Evolutionary conservation across 2,329 filamentous ascomycete genomes (phyloP).

Genomic region (Ophiostoma sp.): DNA sequence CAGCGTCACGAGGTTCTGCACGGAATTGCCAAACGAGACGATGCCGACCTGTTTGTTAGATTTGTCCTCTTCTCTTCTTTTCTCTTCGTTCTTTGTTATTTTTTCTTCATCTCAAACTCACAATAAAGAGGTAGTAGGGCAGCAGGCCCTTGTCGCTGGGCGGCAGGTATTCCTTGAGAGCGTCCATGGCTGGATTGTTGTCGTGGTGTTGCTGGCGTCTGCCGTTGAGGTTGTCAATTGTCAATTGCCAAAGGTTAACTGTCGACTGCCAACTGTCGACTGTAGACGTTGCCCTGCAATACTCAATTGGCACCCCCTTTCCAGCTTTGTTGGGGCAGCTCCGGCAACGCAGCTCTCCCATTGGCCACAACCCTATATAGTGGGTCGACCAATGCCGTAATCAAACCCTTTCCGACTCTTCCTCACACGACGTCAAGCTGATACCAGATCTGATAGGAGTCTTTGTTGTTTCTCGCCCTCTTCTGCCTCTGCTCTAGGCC

Average conservation of each 20-base stretch:
- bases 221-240: not conserved
- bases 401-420: not conserved
- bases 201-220: not conserved
- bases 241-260: not conserved
- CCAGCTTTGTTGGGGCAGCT: conserved; percentile 6
- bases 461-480: not conserved
- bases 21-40: conserved; percentile 74
- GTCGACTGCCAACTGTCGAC: not conserved
- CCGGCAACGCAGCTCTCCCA: not conserved
- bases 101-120: conserved; percentile 33
- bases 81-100: not conserved
- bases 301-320: not conserved
- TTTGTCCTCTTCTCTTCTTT: not conserved
- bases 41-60: conserved; percentile 61
- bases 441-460: not conserved
- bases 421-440: not conserved
- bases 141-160: conserved; percentile 50
- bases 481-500: not conserved
- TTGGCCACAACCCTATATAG: conserved; percentile 3
- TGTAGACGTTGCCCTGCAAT: not conserved
- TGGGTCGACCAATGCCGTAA: not conserved
- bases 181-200: conserved; percentile 38
- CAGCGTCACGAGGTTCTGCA: conserved; percentile 77
- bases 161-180: conserved; percentile 41
- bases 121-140: conserved; percentile 55